phyloP scores from a whole-genome alignment of 106 monocot genomes.

The Dendrobium catenatum region DNA sequence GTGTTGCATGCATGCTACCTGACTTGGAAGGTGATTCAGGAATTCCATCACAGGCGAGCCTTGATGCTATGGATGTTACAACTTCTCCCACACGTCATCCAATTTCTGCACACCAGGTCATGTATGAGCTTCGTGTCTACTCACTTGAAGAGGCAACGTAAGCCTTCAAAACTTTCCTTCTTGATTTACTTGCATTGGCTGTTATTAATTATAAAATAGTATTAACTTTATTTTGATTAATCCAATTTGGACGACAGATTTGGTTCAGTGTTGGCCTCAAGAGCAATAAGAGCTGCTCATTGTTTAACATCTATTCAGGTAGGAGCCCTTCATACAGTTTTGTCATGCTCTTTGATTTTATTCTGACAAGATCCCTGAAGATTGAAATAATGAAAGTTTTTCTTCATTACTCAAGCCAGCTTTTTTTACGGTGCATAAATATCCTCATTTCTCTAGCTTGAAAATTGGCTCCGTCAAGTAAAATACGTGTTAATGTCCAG shows the following conservation, averaged over 20 bases:
- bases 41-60: slow-evolving; percentile 46
- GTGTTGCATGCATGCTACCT: slow-evolving; percentile 92
- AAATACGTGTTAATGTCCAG: not conserved
- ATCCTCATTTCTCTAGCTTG: not conserved
- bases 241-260: slow-evolving; percentile 40
- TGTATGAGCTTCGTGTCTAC: slow-evolving; percentile 94
- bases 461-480: not conserved
- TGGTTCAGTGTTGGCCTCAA: slow-evolving; percentile 75
- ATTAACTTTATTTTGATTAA: not conserved
- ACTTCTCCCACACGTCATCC: slow-evolving; percentile 91
- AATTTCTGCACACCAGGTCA: slow-evolving; percentile 67
- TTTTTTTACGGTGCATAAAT: not conserved
- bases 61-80: slow-evolving; percentile 44
- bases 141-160: slow-evolving; percentile 95
- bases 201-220: not conserved
- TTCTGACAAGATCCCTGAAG: not conserved
- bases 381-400: not conserved
- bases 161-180: slow-evolving; percentile 7
- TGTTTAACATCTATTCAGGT: slow-evolving; percentile 99
- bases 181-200: not conserved
- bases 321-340: not conserved
- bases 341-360: not conserved
- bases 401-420: not conserved
- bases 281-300: slow-evolving; percentile 96
- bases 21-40: slow-evolving; percentile 70